phyloP scores from a whole-genome alignment of 306 rosid genomes.

The Lotus japonicus region DNA sequence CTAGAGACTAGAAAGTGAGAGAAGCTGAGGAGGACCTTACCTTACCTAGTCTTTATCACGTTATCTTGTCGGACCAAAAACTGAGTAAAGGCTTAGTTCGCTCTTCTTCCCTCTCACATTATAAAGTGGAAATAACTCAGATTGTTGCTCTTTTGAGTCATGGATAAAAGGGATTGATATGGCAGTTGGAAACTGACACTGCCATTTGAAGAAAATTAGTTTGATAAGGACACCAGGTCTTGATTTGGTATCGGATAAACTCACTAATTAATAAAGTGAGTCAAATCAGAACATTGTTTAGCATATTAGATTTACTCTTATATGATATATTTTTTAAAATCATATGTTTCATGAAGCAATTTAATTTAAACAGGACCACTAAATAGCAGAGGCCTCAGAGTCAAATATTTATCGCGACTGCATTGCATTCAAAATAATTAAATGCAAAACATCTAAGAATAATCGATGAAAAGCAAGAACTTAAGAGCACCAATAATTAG shows the following conservation, averaged over 20 bases:
- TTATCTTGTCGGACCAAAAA: constrained; percentile 3
- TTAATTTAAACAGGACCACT: too few species aligned
- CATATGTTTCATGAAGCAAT: too few species aligned
- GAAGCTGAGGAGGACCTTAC: not conserved
- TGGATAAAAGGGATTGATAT: not conserved
- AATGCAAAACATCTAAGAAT: too few species aligned
- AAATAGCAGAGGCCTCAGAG: too few species aligned
- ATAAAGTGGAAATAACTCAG: not conserved
- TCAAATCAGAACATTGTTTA: not conserved
- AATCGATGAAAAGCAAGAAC: too few species aligned
- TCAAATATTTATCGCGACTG: too few species aligned
- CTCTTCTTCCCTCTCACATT: not conserved
- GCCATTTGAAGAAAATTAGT: not conserved
- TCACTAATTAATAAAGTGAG: not conserved
- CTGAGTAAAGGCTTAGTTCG: not conserved
- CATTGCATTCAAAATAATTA: too few species aligned
- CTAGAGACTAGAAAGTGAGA: not conserved
- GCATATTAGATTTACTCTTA: not conserved
- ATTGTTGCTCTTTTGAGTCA: constrained; percentile 16
- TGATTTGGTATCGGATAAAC: not conserved
- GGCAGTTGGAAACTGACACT: not conserved
- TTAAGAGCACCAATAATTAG: too few species aligned
- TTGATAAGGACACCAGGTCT: not conserved
- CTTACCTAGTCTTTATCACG: not conserved
- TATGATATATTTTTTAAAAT: too few species aligned